Percentiles rank a stretch among this genome's conserved stretches.
Conservation (phyloP, 768 basidiomycete genomes). For the Rhodosporidiobolus sp. region DNA sequence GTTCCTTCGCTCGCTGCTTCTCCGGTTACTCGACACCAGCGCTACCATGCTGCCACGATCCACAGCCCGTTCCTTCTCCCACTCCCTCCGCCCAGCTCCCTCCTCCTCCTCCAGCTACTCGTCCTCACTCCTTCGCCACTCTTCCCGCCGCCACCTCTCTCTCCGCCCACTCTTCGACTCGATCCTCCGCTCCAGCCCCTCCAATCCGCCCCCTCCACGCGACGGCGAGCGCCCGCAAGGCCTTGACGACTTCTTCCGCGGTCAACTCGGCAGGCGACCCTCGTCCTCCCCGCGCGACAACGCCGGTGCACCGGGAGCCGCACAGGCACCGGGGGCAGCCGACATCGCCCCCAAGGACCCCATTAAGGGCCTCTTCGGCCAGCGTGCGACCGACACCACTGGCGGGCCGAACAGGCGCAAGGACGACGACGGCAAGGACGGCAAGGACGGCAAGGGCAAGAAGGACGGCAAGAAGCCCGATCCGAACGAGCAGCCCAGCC, state of each 20-base stretch:
- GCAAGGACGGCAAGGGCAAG: slow-evolving; percentile 13
- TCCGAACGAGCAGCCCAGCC: slow-evolving; percentile 4
- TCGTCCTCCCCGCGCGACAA: neutral
- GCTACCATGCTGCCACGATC: neutral
- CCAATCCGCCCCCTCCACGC: neutral
- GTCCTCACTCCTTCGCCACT: neutral
- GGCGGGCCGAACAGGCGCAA: slow-evolving; percentile 23
- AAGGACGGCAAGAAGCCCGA: slow-evolving; percentile 16
- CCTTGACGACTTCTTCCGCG: slow-evolving; percentile 44
- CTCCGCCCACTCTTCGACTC: slow-evolving; percentile 1
- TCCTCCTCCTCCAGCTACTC: neutral
- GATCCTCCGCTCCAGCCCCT: neutral
- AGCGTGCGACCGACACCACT: slow-evolving; percentile 12
- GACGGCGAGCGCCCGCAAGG: slow-evolving; percentile 17
- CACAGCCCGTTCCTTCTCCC: too few species aligned
- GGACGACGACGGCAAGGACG: slow-evolving; percentile 4
- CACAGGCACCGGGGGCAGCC: slow-evolving; percentile 13
- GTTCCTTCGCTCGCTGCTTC: neutral
- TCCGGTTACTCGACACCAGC: too few species aligned
- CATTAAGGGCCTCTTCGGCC: slow-evolving; percentile 12
- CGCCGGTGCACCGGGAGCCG: slow-evolving; percentile 15
- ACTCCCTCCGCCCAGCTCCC: neutral
- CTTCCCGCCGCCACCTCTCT: slow-evolving; percentile 6
- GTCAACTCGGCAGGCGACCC: slow-evolving; percentile 28
- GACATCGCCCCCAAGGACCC: slow-evolving; percentile 25